A percentile compares a stretch with the other conserved stretches of the same genome.
Evolutionary conservation across 2,329 filamentous ascomycete species (phyloP).

Genomic region (Nemania sp.): DNA sequence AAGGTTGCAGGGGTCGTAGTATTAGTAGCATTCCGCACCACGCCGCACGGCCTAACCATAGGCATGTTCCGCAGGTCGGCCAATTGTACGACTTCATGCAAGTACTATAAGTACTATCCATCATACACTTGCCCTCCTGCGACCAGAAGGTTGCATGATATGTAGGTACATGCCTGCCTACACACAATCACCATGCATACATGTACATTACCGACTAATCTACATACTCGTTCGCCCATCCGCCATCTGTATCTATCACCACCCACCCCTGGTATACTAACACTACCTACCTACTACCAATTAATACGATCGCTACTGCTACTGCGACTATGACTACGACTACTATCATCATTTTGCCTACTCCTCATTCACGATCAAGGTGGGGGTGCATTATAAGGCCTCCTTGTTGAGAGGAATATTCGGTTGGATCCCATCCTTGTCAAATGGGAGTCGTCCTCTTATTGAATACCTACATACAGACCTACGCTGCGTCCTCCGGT

Average conservation of each 20-base stretch:
- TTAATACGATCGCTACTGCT: conserved; percentile 5
- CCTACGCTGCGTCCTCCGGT: conserved; percentile 10
- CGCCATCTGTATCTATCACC: conserved; percentile 12
- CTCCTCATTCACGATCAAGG: conserved; percentile 14
- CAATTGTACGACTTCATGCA: conserved; percentile 38
- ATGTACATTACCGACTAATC: conserved; percentile 35
- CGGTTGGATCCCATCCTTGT: not conserved
- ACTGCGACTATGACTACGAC: not conserved
- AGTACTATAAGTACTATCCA: conserved; percentile 26
- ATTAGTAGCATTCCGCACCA: conserved; percentile 39
- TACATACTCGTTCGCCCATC: conserved; percentile 12
- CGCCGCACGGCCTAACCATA: conserved; percentile 38
- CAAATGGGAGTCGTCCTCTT: conserved; percentile 2
- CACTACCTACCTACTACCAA: no score
- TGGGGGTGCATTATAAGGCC: conserved; percentile 6
- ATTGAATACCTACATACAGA: not conserved
- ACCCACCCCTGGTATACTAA: conserved; percentile 7
- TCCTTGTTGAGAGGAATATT: not conserved
- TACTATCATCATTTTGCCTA: not conserved
- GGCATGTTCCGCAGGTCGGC: conserved; percentile 37
- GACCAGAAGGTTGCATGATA: conserved; percentile 37
- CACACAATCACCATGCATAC: conserved; percentile 35
- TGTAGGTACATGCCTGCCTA: conserved; percentile 39
- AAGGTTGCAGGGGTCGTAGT: conserved; percentile 11
- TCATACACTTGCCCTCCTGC: conserved; percentile 27